phyloP scores from a whole-genome alignment of 176 grass and related monocot species.

The Aegilops umbellulata region DNA sequence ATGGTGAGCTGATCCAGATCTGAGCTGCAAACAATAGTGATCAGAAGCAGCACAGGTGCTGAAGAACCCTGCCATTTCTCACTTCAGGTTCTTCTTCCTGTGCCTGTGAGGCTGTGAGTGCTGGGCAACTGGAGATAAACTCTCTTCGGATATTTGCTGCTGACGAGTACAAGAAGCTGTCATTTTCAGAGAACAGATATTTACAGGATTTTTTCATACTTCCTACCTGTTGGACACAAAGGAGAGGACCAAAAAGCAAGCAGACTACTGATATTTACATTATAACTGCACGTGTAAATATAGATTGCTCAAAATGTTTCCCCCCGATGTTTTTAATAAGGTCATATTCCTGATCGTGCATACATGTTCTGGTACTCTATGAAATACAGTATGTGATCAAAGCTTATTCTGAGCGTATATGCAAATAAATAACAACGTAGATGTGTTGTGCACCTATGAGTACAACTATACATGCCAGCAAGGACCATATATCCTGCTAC shows the following conservation, averaged over 20 bases:
- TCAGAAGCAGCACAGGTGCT: conserved; percentile 15
- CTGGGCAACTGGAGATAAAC: neutral
- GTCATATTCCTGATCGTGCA: neutral
- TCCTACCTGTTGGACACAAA: neutral
- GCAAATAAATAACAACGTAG: neutral
- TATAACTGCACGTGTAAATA: neutral
- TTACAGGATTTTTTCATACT: neutral
- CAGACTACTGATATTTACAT: neutral
- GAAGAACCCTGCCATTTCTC: conserved; percentile 39
- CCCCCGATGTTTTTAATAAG: neutral
- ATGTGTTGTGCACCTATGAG: conserved; percentile 9
- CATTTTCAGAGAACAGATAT: conserved; percentile 41
- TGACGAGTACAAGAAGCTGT: conserved; percentile 39
- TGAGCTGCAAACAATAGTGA: conserved; percentile 13
- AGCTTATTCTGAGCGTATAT: conserved; percentile 21
- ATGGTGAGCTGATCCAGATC: conserved; percentile 2
- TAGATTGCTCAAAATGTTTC: neutral
- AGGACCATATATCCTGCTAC: conserved; percentile 8
- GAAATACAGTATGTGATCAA: neutral
- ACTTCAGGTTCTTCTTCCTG: conserved; percentile 10
- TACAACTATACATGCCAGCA: conserved; percentile 26
- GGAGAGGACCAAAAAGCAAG: conserved; percentile 20
- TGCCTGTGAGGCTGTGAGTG: conserved; percentile 17
- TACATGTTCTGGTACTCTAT: neutral
- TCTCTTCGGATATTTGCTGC: conserved; percentile 37